Base-by-base conservation (phyloP, 31 red algal genomes). In the Bonnemaisonia californica region DNA sequence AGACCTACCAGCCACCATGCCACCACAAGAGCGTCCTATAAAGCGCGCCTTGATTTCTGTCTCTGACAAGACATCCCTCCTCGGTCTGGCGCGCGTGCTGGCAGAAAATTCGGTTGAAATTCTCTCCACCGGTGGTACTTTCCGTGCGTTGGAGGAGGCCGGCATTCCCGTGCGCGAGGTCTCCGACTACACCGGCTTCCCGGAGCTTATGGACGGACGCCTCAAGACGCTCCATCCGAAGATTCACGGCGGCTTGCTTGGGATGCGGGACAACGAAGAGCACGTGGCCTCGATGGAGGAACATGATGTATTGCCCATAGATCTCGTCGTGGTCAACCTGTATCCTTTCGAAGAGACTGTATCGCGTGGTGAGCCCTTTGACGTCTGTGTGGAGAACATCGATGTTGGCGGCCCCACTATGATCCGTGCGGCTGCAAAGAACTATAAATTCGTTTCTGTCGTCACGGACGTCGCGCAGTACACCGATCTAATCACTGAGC, bases 361-460 rank as follows among this genome's bases (percentile, higher is more conserved):
- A 2, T 74, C 85, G 11, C 66, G 54, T 35, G 92, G 91, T 64
- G 82, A 59, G 30, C 33, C 72, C 3, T 88, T 93, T 69, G 78
- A 80, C 1, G 76, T 81, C 29, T 90, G 85, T 57, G 79, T 99
- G 18, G 97, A 99, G 54, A 89, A 94, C 61, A 90, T 99, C 39
- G 97, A 99, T 67, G 74, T 99, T n/a, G 97, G 97, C 2, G 97
- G 97, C 24, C 90, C 93, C 3, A 73, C 88, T 22, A 91, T 99
- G 86, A 77, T 99, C 41, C 93, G 97, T n/a, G 90, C 93, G 3
- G 97, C 93, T 1, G 85, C 90, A 3, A 99, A 99, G 59, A 99
- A 99, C 55, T 84, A 77, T 54, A 45, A 77, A 8, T 83, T 51
- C 57, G 97, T 99, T 19, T 94, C 97, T 19, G 90, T 96, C 28